Conservation (phyloP, 192 early-diverging fungal genomes). For the Backusella circina region DNA sequence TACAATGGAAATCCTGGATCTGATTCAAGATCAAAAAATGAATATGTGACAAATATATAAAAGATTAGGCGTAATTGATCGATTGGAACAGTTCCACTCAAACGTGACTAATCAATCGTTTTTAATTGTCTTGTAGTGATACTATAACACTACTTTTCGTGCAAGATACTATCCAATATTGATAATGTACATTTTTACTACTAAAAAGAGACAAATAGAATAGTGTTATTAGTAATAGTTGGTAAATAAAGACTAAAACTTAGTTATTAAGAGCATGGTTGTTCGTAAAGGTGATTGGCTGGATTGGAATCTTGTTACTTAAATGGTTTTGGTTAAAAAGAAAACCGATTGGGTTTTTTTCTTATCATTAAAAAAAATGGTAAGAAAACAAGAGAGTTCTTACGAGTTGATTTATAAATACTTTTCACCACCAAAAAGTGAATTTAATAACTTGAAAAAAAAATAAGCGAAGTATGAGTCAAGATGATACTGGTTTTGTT, state of each 20-base stretch:
- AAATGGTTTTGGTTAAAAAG: neutral
- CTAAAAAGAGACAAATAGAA: no score
- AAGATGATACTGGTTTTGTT: neutral
- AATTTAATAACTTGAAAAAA: neutral
- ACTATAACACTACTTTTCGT: neutral
- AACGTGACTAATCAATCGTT: neutral
- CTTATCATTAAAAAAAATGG: neutral
- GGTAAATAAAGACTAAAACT: neutral
- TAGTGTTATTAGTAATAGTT: neutral
- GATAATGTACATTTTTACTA: no score
- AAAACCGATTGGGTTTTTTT: neutral
- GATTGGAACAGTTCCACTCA: neutral
- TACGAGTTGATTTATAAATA: neutral
- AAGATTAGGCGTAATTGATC: neutral
- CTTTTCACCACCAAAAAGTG: neutral
- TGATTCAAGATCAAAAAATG: neutral
- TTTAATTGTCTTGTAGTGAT: no score
- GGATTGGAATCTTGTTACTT: neutral
- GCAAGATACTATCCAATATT: neutral
- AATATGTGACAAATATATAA: neutral
- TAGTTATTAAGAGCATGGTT: neutral
- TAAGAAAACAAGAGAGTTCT: neutral
- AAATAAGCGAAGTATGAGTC: neutral
- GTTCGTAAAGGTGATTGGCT: neutral
- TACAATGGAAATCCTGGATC: neutral